These are phyloP conservation scores for Prunus fruticosa DNA, from an alignment of 306 rosid species.

Conservation along the genomic window DNA sequence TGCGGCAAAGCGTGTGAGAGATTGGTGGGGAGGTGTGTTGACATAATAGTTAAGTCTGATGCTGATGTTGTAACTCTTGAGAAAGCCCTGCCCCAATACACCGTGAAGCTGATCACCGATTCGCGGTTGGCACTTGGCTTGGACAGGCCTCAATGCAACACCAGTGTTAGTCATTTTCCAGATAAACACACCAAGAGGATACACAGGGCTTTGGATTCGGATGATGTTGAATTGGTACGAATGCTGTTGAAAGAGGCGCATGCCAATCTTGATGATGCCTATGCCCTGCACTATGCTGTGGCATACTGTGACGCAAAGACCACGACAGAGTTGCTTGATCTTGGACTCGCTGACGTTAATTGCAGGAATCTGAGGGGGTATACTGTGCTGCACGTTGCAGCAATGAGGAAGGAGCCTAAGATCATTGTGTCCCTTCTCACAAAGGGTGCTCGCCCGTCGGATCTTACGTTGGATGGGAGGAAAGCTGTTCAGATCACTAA, in stretches of 20 bases:
- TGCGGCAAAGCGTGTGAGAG: constrained; percentile 47
- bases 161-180: constrained; percentile 12
- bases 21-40: constrained; percentile 33
- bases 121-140: constrained; percentile 34
- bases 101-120: constrained; percentile 38
- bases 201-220: constrained; percentile 65
- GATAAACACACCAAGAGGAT: constrained; percentile 61
- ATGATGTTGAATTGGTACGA: constrained; percentile 58
- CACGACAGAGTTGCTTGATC: constrained; percentile 60
- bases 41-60: constrained; percentile 44
- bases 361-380: constrained; percentile 49
- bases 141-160: constrained; percentile 10
- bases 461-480: constrained; percentile 62
- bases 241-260: constrained; percentile 62
- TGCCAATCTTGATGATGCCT: constrained; percentile 54
- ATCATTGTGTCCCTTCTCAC: constrained; percentile 62
- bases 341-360: constrained; percentile 56
- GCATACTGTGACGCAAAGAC: constrained; percentile 63
- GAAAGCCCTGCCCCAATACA: constrained; percentile 40
- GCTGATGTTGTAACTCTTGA: constrained; percentile 45
- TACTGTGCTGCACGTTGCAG: constrained; percentile 61
- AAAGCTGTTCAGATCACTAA: constrained; percentile 65
- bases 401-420: constrained; percentile 56
- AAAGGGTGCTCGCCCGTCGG: constrained; percentile 62
- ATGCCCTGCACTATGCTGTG: constrained; percentile 68